Conservation (phyloP, 2,329 filamentous ascomycete species). For the Fusarium sp. region DNA sequence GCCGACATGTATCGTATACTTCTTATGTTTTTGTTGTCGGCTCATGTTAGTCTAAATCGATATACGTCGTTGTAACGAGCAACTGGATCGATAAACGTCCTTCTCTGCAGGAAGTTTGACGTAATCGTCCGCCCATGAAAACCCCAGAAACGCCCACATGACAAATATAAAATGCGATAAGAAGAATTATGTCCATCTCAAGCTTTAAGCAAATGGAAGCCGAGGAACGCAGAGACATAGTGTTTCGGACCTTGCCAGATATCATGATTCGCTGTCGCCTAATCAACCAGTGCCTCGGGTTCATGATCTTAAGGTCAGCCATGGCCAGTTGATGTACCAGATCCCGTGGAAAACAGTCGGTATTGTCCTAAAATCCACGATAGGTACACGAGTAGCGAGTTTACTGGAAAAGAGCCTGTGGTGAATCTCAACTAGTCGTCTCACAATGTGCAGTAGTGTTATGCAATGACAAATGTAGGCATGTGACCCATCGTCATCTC, state of each 20-base stretch:
- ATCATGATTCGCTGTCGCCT: neutral
- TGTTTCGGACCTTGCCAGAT: neutral
- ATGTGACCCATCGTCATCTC: slow-evolving; percentile 7
- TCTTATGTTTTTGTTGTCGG: neutral
- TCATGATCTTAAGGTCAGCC: neutral
- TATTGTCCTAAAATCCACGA: neutral
- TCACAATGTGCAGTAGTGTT: neutral
- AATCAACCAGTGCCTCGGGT: neutral
- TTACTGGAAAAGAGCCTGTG: neutral
- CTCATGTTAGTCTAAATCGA: slow-evolving; percentile 5
- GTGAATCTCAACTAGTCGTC: neutral
- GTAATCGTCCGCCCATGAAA: slow-evolving; percentile 7
- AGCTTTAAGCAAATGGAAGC: slow-evolving; percentile 16
- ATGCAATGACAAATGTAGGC: neutral
- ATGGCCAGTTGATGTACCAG: neutral
- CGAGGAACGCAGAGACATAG: slow-evolving; percentile 3
- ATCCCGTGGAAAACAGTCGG: neutral
- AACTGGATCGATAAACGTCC: neutral
- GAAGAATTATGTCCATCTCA: neutral
- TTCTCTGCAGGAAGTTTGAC: slow-evolving; percentile 1
- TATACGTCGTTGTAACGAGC: slow-evolving; percentile 13
- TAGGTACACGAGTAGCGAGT: neutral
- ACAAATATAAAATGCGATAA: slow-evolving; percentile 19
- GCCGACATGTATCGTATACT: neutral
- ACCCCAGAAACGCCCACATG: slow-evolving; percentile 18